Base-by-base conservation (phyloP, 2,329 filamentous ascomycete genomes). In the Penicillium decumbens region DNA sequence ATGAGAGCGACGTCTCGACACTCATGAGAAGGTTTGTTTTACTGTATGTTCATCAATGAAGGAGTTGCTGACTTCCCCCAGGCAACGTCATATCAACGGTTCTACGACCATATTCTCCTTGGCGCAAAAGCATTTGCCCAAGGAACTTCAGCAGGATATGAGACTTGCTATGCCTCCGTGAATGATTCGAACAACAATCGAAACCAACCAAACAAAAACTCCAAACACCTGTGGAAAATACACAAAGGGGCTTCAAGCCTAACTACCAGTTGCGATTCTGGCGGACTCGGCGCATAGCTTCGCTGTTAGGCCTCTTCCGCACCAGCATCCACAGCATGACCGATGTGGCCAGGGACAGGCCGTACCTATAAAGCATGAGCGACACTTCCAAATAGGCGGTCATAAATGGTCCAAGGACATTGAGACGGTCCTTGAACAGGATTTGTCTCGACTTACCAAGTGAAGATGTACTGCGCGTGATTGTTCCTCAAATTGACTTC, bases 401-500 rank as follows among this genome's bases (percentile, higher is more conserved):
- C 12, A 24, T 20, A 2, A 38, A 24, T 1, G n/a, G 28, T 15
- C 9, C 40, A 12, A 10, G 10, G 29, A 45, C 15, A 28, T 25
- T 8, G 29, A 39, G 20, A 24, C 9, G 37, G 32, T 13, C 20
- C 23, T n/a, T 39, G 37, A 3, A 8, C 13, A 13, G 24, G 13
- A 2, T 15, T 24, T n/a, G 10, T 43, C 25, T 15, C 32, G 28
- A 72, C 84, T 65, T 82, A 97, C 93, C 93, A 98, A 59, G 93
- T 98, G 71, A 96, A 93, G 60, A 98, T 98, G 72, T 98, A 98
- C 77, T 97, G 93, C 56, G 89, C 84, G 72, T 98, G 93, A 72
- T 95, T 97, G 69, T 98, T 98, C 68, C 89, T 82, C 65, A 98
- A 75, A 68, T 95, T 95, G 53, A 98, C 91, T 72, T 95, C 89